Evolutionary conservation across 2,329 filamentous ascomycete genomes (phyloP).

Genomic region (Teratosphaeria zuluensis): DNA sequence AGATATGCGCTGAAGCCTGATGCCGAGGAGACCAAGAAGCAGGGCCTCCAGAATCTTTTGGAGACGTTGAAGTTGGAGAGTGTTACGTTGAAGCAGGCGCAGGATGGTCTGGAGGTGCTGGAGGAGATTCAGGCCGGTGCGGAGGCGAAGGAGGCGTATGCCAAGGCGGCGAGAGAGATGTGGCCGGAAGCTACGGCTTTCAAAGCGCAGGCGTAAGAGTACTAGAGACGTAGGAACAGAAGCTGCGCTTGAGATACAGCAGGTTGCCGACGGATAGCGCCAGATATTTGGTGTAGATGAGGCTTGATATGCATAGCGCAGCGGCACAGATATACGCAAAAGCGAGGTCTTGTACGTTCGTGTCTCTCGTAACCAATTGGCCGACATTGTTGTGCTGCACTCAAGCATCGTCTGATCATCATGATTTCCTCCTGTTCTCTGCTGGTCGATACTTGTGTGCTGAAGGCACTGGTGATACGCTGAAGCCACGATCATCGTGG

Average conservation of each 20-base stretch:
- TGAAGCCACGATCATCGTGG: too few species aligned
- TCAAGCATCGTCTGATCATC: too few species aligned
- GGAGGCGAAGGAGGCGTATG: constrained; percentile 42
- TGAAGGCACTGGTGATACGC: too few species aligned
- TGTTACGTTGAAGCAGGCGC: constrained; percentile 48
- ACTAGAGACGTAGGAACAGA: neutral
- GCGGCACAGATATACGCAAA: neutral
- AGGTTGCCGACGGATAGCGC: too few species aligned
- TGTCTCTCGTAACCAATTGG: too few species aligned
- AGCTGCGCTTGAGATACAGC: too few species aligned
- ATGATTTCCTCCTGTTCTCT: too few species aligned
- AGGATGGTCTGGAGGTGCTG: constrained; percentile 44
- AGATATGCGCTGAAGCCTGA: constrained; percentile 50
- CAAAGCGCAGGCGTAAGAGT: neutral
- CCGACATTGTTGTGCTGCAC: too few species aligned
- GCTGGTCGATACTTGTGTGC: too few species aligned
- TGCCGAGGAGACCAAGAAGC: constrained; percentile 43
- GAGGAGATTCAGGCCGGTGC: constrained; percentile 42
- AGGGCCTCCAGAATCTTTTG: constrained; percentile 54
- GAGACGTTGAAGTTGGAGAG: constrained; percentile 44
- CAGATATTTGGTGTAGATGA: neutral
- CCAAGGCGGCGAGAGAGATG: constrained; percentile 27
- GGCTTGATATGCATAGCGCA: neutral
- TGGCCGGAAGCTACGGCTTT: constrained; percentile 29
- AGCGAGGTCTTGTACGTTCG: neutral